A percentile compares a stretch with the other conserved stretches of the same genome.
phyloP scores from a whole-genome alignment of 1,139 yeast genomes.

The Diutina ranongensis region DNA sequence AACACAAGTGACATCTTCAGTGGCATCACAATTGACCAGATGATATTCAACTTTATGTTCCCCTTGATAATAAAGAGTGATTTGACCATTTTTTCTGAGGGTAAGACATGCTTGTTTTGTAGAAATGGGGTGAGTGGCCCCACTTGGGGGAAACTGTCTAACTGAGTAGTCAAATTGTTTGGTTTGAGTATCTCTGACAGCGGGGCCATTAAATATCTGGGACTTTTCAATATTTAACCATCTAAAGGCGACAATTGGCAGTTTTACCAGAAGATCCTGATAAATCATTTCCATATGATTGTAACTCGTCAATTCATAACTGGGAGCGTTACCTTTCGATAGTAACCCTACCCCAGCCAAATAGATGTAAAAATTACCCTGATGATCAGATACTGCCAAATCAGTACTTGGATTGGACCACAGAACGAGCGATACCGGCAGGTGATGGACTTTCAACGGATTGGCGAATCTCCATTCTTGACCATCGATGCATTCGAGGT shows the following conservation, averaged over 20 bases:
- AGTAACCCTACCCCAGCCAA: constrained; percentile 34
- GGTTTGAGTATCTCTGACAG: constrained; percentile 16
- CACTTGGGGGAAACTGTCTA: constrained; percentile 45
- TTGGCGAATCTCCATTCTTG: constrained; percentile 53
- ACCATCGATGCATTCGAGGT: constrained; percentile 55
- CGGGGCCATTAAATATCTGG: constrained; percentile 43
- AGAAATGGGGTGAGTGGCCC: constrained; percentile 57
- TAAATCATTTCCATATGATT: constrained; percentile 37
- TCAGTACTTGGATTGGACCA: constrained; percentile 48
- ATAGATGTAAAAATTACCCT: constrained; percentile 39
- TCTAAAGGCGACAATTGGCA: constrained; percentile 35
- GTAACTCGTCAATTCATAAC: constrained; percentile 35
- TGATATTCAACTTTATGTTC: constrained; percentile 50
- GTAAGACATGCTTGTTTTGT: constrained; percentile 66
- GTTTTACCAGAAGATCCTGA: constrained; percentile 17
- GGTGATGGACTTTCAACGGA: constrained; percentile 26
- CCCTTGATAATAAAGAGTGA: constrained; percentile 50
- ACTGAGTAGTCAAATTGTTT: constrained; percentile 39
- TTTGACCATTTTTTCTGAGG: constrained; percentile 50
- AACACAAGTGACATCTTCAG: constrained; percentile 16
- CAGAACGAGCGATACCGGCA: constrained; percentile 22
- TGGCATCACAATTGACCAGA: constrained; percentile 11
- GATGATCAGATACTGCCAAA: constrained; percentile 36
- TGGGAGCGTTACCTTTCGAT: constrained; percentile 14
- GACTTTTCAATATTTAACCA: constrained; percentile 67